These are phyloP conservation scores for Heteromeles arbutifolia DNA, from an alignment of 306 rosid genomes.

Conservation along the genomic window DNA sequence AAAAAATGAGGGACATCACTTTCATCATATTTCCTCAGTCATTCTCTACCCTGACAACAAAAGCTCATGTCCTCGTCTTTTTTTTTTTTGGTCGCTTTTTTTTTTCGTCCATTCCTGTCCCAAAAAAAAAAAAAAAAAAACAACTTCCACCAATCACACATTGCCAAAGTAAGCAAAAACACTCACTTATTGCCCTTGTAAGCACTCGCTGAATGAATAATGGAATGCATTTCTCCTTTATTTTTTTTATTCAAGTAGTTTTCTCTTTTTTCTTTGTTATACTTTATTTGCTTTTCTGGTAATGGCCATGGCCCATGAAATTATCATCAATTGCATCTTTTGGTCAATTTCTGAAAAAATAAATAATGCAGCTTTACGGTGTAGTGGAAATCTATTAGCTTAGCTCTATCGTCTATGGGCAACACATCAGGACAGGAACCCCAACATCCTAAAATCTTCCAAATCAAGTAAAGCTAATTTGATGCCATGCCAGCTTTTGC, in stretches of 20 bases:
- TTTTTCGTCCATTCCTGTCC: too few relatives aligned
- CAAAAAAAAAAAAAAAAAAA: background rate
- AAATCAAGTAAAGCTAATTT: background rate
- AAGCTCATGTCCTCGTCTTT: too few relatives aligned
- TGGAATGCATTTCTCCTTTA: background rate
- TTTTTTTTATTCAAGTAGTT: background rate
- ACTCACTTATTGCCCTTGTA: background rate
- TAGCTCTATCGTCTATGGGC: background rate
- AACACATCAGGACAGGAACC: background rate
- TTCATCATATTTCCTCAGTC: too few relatives aligned
- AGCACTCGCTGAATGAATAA: slow-evolving; percentile 5
- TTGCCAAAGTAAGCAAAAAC: background rate
- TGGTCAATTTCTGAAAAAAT: background rate
- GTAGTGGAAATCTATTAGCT: background rate
- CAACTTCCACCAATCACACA: background rate
- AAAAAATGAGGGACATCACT: too few relatives aligned
- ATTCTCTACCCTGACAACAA: too few relatives aligned
- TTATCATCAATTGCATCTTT: background rate
- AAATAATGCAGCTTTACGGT: background rate
- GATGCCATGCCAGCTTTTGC: background rate
- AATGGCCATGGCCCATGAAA: background rate
- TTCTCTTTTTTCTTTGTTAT: background rate
- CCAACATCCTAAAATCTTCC: background rate
- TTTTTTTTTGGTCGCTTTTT: too few relatives aligned
- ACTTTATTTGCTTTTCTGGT: background rate